These are phyloP conservation scores for Akanthomyces dipterigenus DNA, from an alignment of 2,329 filamentous ascomycete species.

Conservation along the genomic window DNA sequence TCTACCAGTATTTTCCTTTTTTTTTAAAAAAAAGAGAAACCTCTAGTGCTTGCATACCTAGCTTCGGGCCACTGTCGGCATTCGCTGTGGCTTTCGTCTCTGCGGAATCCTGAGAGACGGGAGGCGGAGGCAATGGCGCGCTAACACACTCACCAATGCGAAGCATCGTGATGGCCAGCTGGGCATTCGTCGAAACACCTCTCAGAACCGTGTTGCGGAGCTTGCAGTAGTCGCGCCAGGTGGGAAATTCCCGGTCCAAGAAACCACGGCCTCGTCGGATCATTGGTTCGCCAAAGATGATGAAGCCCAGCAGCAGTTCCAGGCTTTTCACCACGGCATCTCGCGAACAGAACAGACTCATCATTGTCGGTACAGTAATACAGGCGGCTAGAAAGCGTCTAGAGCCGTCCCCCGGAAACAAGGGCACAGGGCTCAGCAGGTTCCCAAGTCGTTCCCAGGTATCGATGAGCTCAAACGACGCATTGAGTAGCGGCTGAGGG, in stretches of 20 bases:
- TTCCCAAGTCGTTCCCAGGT: slow-evolving; percentile 46
- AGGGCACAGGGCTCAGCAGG: slow-evolving; percentile 54
- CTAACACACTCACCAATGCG: slow-evolving; percentile 77
- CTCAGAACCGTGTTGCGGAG: slow-evolving; percentile 70
- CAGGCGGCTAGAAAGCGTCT: slow-evolving; percentile 44
- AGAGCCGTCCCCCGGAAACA: slow-evolving; percentile 49
- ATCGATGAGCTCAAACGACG: slow-evolving; percentile 39
- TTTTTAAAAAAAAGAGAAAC: neutral
- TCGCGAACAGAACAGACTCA: slow-evolving; percentile 34
- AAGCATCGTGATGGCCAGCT: slow-evolving; percentile 75
- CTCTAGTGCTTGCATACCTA: neutral
- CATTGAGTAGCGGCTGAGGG: slow-evolving; percentile 64
- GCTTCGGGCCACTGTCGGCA: neutral
- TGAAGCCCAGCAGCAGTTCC: slow-evolving; percentile 61
- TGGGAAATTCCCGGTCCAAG: slow-evolving; percentile 55
- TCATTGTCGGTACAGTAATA: neutral
- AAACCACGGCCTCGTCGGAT: slow-evolving; percentile 54
- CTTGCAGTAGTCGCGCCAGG: slow-evolving; percentile 72
- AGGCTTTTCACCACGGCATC: slow-evolving; percentile 58
- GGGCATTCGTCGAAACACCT: slow-evolving; percentile 78
- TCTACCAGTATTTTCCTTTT: neutral
- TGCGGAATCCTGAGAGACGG: slow-evolving; percentile 28
- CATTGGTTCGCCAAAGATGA: slow-evolving; percentile 73
- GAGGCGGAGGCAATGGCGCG: slow-evolving; percentile 62
- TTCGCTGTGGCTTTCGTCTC: slow-evolving; percentile 39